Evolutionary conservation across 805 yeast genomes (phyloP).

Genomic region (Sugiyamaella americana): DNA sequence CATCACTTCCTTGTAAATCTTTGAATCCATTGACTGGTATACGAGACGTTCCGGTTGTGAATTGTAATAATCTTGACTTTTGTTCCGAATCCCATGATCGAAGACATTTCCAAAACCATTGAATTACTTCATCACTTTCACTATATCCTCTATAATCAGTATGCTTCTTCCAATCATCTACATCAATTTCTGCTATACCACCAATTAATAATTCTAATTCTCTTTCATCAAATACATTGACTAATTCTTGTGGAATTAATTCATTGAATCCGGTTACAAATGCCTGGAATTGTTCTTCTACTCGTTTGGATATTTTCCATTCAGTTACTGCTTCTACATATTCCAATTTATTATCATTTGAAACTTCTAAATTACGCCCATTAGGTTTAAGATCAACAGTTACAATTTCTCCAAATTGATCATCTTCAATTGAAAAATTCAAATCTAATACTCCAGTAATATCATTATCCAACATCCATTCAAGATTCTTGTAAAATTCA

Average conservation of each 20-base stretch:
- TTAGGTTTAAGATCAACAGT: constrained; percentile 84
- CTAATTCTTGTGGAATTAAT: constrained; percentile 92
- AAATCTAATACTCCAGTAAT: constrained; percentile 81
- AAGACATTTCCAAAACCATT: constrained; percentile 98
- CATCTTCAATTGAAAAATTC: constrained; percentile 82
- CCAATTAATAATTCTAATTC: constrained; percentile 95
- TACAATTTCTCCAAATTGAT: constrained; percentile 88
- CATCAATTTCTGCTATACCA: constrained; percentile 96
- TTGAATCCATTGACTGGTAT: constrained; percentile 99
- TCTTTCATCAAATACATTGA: constrained; percentile 95
- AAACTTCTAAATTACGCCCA: constrained; percentile 85
- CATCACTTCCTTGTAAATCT: constrained; percentile 97
- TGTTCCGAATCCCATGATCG: constrained; percentile 95
- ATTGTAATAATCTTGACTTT: constrained; percentile 89
- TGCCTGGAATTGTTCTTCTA: constrained; percentile 92
- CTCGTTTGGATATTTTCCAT: constrained; percentile 91
- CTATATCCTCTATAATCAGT: constrained; percentile 98
- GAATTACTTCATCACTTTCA: constrained; percentile 91
- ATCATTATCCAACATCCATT: constrained; percentile 94
- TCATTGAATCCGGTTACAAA: constrained; percentile 97
- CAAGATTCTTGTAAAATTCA: constrained; percentile 87
- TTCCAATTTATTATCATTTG: constrained; percentile 91
- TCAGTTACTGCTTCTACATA: constrained; percentile 92
- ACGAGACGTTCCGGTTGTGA: constrained; percentile 98
- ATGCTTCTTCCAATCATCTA: constrained; percentile 98